Conservation (phyloP, 2,329 filamentous ascomycete genomes). For the Fusarium sp. region DNA sequence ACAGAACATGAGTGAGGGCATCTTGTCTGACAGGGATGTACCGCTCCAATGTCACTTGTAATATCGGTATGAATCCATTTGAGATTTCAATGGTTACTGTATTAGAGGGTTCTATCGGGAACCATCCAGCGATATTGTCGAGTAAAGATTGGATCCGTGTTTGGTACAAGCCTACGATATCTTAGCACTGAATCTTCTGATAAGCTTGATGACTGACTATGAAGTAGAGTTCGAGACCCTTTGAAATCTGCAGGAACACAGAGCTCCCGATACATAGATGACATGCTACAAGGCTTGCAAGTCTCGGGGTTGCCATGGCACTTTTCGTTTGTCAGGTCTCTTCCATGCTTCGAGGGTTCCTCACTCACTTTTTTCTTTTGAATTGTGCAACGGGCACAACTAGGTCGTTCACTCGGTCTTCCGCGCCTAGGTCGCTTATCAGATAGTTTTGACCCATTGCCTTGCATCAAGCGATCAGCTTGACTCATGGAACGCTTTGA, state of each 20-base stretch:
- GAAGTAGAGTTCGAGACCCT: background rate
- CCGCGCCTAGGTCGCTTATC: background rate
- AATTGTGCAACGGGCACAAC: background rate
- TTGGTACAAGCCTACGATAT: background rate
- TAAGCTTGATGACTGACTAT: background rate
- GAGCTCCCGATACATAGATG: background rate
- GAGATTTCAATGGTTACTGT: background rate
- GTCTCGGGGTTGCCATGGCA: fast-evolving
- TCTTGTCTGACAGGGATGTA: background rate
- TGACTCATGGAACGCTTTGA: fast-evolving
- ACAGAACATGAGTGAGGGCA: background rate
- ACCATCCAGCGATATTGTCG: background rate
- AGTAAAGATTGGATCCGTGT: background rate
- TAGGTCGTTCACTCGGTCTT: background rate
- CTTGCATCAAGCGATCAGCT: background rate
- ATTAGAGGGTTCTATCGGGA: background rate
- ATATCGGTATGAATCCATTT: background rate
- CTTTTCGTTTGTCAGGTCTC: background rate
- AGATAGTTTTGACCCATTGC: fast-evolving
- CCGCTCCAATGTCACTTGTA: background rate
- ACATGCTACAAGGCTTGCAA: background rate
- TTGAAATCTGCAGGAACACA: background rate
- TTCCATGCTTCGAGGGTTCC: fast-evolving
- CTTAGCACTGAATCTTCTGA: background rate
- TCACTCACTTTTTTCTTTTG: background rate